A percentile compares a stretch with the other conserved stretches of the same genome.
Conservation (phyloP, 2,329 filamentous ascomycete species). For the Aspergillus brasiliensis region DNA sequence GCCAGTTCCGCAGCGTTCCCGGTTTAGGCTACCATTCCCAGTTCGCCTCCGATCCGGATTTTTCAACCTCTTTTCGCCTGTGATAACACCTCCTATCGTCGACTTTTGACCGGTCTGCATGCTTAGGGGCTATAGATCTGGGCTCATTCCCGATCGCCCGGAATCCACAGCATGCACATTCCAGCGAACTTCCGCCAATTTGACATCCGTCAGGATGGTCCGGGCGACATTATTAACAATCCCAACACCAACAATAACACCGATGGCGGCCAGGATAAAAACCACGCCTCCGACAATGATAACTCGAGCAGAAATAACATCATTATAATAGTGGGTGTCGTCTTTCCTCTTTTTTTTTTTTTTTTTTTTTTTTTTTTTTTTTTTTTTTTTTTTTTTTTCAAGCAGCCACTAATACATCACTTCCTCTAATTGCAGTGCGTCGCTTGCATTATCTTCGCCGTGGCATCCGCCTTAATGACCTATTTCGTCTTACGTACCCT, state of each 20-base stretch:
- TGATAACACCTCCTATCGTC: not conserved
- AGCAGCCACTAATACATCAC: slow-evolving; percentile 11
- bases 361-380: not conserved
- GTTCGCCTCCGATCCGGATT: not conserved
- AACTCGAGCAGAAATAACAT: slow-evolving; percentile 24
- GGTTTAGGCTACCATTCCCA: slow-evolving; percentile 1
- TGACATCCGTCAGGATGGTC: slow-evolving; percentile 18
- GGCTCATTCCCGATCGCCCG: slow-evolving; percentile 11
- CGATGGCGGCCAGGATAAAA: not conserved
- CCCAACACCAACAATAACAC: not conserved
- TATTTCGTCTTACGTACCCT: slow-evolving; percentile 47
- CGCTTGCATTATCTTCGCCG: slow-evolving; percentile 34
- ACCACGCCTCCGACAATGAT: not conserved
- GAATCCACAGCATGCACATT: slow-evolving; percentile 24
- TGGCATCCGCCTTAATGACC: slow-evolving; percentile 31
- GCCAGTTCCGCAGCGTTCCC: slow-evolving; percentile 8
- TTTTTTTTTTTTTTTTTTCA: not conserved
- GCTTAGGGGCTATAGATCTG: slow-evolving; percentile 9
- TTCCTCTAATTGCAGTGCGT: slow-evolving; percentile 22
- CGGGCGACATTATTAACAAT: not conserved
- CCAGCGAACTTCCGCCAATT: slow-evolving; percentile 21
- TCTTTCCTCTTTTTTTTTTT: not conserved
- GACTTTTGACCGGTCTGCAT: slow-evolving; percentile 7
- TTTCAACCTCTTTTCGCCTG: not conserved
- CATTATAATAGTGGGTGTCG: slow-evolving; percentile 34